Base-by-base conservation (phyloP, 2,329 filamentous ascomycete genomes). In the Camillea tinctor region DNA sequence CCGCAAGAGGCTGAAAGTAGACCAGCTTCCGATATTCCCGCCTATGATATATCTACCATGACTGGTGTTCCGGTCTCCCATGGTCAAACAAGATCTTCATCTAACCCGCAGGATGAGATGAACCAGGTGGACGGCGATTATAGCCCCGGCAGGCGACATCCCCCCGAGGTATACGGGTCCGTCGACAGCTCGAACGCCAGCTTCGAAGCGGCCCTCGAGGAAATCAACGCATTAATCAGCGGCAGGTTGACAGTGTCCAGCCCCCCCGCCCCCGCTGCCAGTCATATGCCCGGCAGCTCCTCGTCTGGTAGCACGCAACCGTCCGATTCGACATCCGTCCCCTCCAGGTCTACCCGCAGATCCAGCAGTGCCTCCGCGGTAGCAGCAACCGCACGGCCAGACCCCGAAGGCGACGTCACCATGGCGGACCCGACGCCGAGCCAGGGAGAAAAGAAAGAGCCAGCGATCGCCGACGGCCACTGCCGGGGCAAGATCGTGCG, bases 1-100 rank as follows among this genome's bases (percentile, higher is more conserved):
- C 61, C 61, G 9, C 48, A 24, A 23, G 64, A 67, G 50, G 65
- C 62, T 23, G 48, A 40, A 49, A 60, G 51, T 53, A 50, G 61
- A 30, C 61, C 60, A 8, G 55, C 52, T 8, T 60, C 54, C 19
- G 64, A 66, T 30, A 57, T 62, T 9, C 51, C 26, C 17, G 57
- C 59, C 3, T 3, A 1, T 30, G 26, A 30, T 7, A 11, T 30
- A 7, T 4, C 26, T 30, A 11, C 26, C 8, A 7, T 11, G 26
- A 11, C 7, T 30, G 26, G 13, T 11, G 26, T 30, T 7, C 7
- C 26, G 26, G 7, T 11, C 26, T 11, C 26, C 26, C 2, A 11
- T 9, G 13, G 7, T 9, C 26, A 7, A 30, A n/a, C n/a, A n/a
- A 7, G 6, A 7, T 11, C 13, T 30, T 30, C 26, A 7, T 7